Base-by-base conservation (phyloP, 2,329 filamentous ascomycete species). In the Aspergillus sp. region DNA sequence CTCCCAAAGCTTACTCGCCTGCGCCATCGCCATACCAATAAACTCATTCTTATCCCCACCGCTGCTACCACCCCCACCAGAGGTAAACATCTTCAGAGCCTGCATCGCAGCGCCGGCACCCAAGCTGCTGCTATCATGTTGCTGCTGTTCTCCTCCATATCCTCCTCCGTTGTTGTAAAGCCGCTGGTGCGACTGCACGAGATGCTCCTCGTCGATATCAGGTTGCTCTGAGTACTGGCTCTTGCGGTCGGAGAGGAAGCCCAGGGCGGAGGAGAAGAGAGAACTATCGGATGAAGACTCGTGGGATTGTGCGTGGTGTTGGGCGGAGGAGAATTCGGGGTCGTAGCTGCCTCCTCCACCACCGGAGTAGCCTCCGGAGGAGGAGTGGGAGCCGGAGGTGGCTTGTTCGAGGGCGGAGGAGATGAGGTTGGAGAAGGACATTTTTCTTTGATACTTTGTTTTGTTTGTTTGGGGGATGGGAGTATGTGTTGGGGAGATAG, bases 21-120 rank as follows among this genome's bases (percentile, higher is more conserved):
- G 90, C 8, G 84, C 87, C 91, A 97, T 93, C 47, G 93, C 93
- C 74, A 96, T 81, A 4, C 89, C 90, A 64, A 96, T 85, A 71
- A 96, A 91, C 63, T 89, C 85, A 74, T 89, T 91, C 82, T 96
- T 88, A 67, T 86, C 86, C 10, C 32, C 32, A 8, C 77, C 74
- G 41, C 76, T 75, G 1, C 70, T 71, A 5, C 66, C 57, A 19
- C 72, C 63, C 59, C 78, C 75, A 21, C 86, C 83, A 51, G 84
- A 81, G 39, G 83, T 86, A 77, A 96, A 96, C 92, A 62, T 91
- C 90, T 55, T 93, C 88, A 68, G 82, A 79, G 70, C 93, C 90
- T 81, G 76, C 73, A 81, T 71, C 0, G 79, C 79, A 3, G 79
- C 79, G 0, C 79, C 80, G 0, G 76, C 73, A 8, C 80, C 80